Conservation (phyloP, 169 alveolate genomes). For the Plasmodium inui region DNA sequence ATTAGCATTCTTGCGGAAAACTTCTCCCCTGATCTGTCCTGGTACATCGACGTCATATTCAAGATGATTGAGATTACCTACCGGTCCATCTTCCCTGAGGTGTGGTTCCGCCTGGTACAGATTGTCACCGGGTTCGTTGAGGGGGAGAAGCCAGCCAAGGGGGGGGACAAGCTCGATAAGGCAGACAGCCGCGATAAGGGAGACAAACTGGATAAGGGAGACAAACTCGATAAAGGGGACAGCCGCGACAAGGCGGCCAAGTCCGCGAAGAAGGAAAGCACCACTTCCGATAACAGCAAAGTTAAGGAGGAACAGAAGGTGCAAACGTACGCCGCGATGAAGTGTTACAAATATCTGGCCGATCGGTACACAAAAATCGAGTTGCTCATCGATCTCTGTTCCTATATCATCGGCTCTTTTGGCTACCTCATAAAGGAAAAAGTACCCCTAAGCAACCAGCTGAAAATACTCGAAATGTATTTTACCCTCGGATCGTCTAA, state of each 20-base stretch:
- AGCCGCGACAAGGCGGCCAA: not conserved
- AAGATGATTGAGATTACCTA: conserved; percentile 93
- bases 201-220: not conserved
- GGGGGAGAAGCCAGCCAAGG: not conserved
- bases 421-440: conserved; percentile 77
- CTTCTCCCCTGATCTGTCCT: conserved; percentile 90
- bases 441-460: conserved; percentile 54
- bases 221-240: not conserved
- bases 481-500: conserved; percentile 57
- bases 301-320: conserved; percentile 31
- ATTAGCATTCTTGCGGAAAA: conserved; percentile 92
- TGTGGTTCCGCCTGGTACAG: conserved; percentile 83
- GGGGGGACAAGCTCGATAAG: not conserved
- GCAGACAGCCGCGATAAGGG: not conserved
- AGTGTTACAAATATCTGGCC: conserved; percentile 18
- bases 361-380: not conserved
- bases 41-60: conserved; percentile 94
- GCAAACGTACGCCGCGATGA: conserved; percentile 64
- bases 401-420: conserved; percentile 79
- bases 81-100: conserved; percentile 90
- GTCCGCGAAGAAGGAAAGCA: not conserved
- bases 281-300: conserved; percentile 34
- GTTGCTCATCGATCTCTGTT: conserved; percentile 75
- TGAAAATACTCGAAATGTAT: conserved; percentile 74
- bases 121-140: conserved; percentile 77